Base-by-base conservation (phyloP, 2,329 filamentous ascomycete genomes). In the Fusarium foetens region DNA sequence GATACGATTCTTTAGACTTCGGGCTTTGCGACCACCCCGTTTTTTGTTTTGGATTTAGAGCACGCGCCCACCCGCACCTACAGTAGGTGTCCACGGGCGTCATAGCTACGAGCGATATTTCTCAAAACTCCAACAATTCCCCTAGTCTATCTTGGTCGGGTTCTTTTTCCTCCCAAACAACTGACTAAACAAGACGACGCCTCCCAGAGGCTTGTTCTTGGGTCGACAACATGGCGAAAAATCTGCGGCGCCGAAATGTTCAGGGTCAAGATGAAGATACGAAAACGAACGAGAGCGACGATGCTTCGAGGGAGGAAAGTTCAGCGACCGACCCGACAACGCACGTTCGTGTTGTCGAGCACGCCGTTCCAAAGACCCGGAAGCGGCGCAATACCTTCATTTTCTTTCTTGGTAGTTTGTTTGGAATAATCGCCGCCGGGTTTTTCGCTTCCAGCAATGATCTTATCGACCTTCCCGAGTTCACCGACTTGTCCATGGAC, bases 361-460 rank as follows among this genome's bases (percentile, higher is more conserved):
- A 83, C 60, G 79, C 75, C 63, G 79, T 76, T 27, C 80, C 83
- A 16, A 88, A 87, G 74, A 85, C 84, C 57, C 88, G 89, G 71
- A 97, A 95, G 83, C 89, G 93, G 75, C 90, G 91, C 70, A 93
- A 90, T 81, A 91, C 91, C 5, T 90, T 97, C 78, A 93, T 98
- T 33, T 98, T 99, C 81, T 84, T 92, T 14, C 86, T 99, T 25
- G 96, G 96, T 36, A 94, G 94, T 43, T 78, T 99, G n/a, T 95
- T 96, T 76, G 96, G 96, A 17, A 88, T 99, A 62, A 84, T 97
- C n/a, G 87, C 92, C 5, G 96, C 96, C 4, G 92, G 94, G 35
- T 94, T 97, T 81, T 96, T 99, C 76, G 95, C 95, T 35, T 92
- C 92, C 73, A 93, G 88, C 80, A 96, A 95, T 82, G 94, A 98